A percentile compares a stretch with the other conserved stretches of the same genome.
These are phyloP conservation scores for Aspergillus niger DNA, from an alignment of 2,329 filamentous ascomycete species.

Conservation along the genomic window DNA sequence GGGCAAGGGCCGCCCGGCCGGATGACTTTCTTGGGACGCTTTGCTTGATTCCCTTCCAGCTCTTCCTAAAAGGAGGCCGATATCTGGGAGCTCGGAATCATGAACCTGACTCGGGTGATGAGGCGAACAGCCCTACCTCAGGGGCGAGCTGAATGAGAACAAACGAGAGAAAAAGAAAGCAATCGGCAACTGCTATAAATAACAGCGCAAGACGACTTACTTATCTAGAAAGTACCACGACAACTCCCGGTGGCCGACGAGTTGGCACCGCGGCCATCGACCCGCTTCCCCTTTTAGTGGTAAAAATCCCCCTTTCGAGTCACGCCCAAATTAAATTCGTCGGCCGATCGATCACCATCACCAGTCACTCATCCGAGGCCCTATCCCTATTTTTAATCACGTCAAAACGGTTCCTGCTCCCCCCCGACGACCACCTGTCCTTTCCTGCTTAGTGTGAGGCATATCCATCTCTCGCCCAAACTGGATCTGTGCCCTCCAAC, in stretches of 20 bases:
- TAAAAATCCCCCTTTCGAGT: slow-evolving; percentile 27
- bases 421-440: slow-evolving; percentile 23
- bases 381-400: slow-evolving; percentile 17
- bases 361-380: slow-evolving; percentile 18
- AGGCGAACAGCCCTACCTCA: not conserved
- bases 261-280: slow-evolving; percentile 21
- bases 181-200: slow-evolving; percentile 5
- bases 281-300: slow-evolving; percentile 31
- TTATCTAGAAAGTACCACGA: slow-evolving; percentile 39
- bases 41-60: not conserved
- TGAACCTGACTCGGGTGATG: no score
- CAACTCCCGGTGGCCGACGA: slow-evolving; percentile 25
- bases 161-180: not conserved
- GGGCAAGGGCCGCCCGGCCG: slow-evolving; percentile 2
- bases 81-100: not conserved
- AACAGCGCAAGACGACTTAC: slow-evolving; percentile 29
- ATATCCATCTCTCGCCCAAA: slow-evolving; percentile 11
- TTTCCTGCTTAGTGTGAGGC: slow-evolving; percentile 12
- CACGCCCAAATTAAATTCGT: slow-evolving; percentile 20
- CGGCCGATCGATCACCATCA: slow-evolving; percentile 24
- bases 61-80: not conserved
- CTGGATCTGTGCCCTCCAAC: slow-evolving; percentile 9
- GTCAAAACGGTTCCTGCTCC: slow-evolving; percentile 11
- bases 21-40: not conserved
- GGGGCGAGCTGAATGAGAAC: not conserved